These are phyloP conservation scores for Fraxinus angustifolia DNA, from an alignment of 305 asterid species.

Conservation along the genomic window DNA sequence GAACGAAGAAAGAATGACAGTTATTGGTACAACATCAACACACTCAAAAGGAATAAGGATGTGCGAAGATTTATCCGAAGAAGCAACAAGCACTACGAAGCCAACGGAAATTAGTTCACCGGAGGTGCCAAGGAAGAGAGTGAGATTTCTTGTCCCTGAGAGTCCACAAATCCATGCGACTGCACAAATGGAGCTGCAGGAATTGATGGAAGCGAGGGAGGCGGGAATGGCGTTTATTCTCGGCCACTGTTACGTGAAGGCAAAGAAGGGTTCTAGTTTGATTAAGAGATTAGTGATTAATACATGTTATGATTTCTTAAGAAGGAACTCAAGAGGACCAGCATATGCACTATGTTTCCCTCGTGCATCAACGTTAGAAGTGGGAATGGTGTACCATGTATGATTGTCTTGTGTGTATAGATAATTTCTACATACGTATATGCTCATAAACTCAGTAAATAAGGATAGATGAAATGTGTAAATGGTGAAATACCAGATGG, in stretches of 20 bases:
- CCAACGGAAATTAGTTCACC: constrained; percentile 41
- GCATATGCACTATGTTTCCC: constrained; percentile 77
- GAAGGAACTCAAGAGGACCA: constrained; percentile 73
- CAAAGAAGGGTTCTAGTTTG: constrained; percentile 70
- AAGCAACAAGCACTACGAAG: constrained; percentile 27
- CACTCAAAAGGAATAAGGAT: constrained; percentile 28
- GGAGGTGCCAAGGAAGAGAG: constrained; percentile 49
- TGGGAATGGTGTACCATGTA: constrained; percentile 88
- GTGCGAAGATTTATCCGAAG: constrained; percentile 37
- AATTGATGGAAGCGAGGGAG: constrained; percentile 77
- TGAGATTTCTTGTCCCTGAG: constrained; percentile 64
- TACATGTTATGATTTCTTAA: constrained; percentile 67
- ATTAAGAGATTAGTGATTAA: constrained; percentile 61
- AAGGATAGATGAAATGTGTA: background rate
- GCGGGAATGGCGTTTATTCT: constrained; percentile 84
- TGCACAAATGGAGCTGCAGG: constrained; percentile 50
- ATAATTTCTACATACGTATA: background rate
- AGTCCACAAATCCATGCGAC: constrained; percentile 45
- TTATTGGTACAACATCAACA: constrained; percentile 61
- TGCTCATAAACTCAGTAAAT: background rate
- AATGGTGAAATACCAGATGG: background rate
- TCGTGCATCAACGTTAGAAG: constrained; percentile 81
- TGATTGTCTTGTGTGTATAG: constrained; percentile 26
- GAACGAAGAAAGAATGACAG: constrained; percentile 54
- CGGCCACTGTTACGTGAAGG: constrained; percentile 72